These are phyloP conservation scores for Sungouiozyma ichnusensis DNA, from an alignment of 805 yeast genomes.

Conservation along the genomic window DNA sequence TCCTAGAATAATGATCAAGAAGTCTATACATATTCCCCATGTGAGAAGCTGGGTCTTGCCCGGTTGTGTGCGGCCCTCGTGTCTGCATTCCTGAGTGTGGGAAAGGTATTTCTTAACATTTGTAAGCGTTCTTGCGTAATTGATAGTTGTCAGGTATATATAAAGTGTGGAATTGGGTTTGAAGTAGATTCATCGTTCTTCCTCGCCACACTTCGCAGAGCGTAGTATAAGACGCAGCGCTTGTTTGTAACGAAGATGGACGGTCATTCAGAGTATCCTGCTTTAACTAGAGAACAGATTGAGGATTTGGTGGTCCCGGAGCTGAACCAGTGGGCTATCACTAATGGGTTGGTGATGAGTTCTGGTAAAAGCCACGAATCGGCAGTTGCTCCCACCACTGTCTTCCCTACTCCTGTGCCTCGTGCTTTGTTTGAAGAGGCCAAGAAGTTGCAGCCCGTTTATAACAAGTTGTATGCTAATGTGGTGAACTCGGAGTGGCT, in stretches of 20 bases:
- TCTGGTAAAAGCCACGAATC: constrained; percentile 45
- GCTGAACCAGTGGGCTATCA: constrained; percentile 63
- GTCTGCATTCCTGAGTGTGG: constrained; percentile 10
- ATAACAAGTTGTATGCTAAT: constrained; percentile 64
- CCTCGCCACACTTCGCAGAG: not conserved
- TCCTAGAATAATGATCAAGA: constrained; percentile 15
- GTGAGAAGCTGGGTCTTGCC: constrained; percentile 5
- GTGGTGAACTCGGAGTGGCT: constrained; percentile 61
- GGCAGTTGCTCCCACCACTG: constrained; percentile 72
- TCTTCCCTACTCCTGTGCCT: constrained; percentile 87
- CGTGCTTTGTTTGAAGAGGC: constrained; percentile 56
- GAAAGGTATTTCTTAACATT: constrained; percentile 16
- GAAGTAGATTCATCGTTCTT: not conserved
- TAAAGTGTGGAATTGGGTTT: not conserved
- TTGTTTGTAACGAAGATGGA: constrained; percentile 2
- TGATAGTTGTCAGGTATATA: not conserved
- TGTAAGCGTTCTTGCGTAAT: not conserved
- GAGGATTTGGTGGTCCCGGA: constrained; percentile 32
- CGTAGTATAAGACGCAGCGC: not conserved
- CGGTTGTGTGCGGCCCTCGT: constrained; percentile 1
- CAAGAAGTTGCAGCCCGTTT: constrained; percentile 49
- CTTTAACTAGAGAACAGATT: constrained; percentile 17
- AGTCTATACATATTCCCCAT: constrained; percentile 18
- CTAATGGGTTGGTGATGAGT: constrained; percentile 76
- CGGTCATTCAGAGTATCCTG: constrained; percentile 19